Percentiles rank a stretch among this genome's conserved stretches.
These are phyloP conservation scores for Chloropicon primus DNA, from an alignment of 139 green algal genomes.

Conservation along the genomic window DNA sequence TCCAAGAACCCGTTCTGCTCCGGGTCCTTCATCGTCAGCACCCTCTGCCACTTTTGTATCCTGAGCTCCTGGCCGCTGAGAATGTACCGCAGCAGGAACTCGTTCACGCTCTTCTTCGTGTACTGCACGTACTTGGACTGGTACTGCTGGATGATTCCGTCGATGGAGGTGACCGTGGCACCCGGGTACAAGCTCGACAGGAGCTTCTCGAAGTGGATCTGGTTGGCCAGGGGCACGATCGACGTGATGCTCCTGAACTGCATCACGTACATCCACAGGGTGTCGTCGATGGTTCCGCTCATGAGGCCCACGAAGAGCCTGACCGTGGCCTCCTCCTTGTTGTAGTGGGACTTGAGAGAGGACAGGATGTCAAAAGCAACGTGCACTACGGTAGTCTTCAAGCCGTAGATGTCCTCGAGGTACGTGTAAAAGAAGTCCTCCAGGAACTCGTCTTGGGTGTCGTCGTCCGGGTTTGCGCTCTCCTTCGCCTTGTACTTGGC, in stretches of 20 bases:
- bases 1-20: not conserved
- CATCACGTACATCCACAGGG: not conserved
- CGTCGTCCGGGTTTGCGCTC: not conserved
- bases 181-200: not conserved
- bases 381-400: not conserved
- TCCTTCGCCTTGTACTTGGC: not conserved
- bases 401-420: not conserved
- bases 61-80: not conserved
- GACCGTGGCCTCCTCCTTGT: not conserved
- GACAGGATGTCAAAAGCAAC: not conserved
- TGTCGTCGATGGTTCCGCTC: not conserved
- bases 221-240: not conserved
- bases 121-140: not conserved
- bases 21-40: not conserved
- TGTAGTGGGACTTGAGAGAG: not conserved
- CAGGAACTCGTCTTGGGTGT: not conserved
- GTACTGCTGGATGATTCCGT: not conserved
- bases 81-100: not conserved
- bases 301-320: not conserved
- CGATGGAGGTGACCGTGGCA: not conserved
- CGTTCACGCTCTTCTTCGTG: not conserved
- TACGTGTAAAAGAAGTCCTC: not conserved
- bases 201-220: not conserved
- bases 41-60: not conserved
- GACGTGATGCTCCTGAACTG: not conserved